Conservation (phyloP, 345 rosid species). For the Anacardium occidentale region DNA sequence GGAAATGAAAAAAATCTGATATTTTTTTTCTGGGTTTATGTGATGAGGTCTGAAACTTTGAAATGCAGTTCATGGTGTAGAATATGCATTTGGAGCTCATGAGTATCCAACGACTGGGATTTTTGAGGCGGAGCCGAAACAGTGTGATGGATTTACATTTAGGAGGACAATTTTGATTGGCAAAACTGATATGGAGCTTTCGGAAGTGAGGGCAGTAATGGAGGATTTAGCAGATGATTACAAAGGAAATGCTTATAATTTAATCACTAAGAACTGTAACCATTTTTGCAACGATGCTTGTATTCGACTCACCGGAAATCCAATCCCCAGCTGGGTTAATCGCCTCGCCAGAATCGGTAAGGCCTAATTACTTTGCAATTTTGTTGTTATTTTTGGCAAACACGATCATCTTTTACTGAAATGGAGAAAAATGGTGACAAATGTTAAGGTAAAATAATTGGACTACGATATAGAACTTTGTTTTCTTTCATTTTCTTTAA, state of each 20-base stretch:
- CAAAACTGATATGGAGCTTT: constrained; percentile 65
- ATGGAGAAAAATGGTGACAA: not conserved
- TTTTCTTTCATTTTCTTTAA: not conserved
- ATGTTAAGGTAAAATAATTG: not conserved
- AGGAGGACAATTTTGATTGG: constrained; percentile 87
- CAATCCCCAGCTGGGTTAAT: constrained; percentile 94
- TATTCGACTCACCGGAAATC: constrained; percentile 68
- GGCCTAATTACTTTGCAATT: not conserved
- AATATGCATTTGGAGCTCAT: constrained; percentile 97
- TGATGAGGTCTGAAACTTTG: not conserved
- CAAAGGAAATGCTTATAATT: constrained; percentile 81
- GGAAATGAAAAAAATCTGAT: not conserved
- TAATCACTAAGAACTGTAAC: constrained; percentile 93
- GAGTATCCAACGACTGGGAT: constrained; percentile 92
- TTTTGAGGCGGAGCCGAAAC: constrained; percentile 88
- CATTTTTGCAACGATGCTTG: constrained; percentile 96
- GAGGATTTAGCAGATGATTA: constrained; percentile 74
- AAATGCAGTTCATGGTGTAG: constrained; percentile 82
- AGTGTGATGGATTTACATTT: constrained; percentile 84
- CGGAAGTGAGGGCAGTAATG: constrained; percentile 70
- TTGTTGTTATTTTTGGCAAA: not conserved
- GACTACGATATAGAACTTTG: not conserved
- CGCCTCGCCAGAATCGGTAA: constrained; percentile 95
- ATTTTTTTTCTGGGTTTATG: not conserved
- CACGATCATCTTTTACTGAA: not conserved